phyloP scores from a whole-genome alignment of 495 filamentous ascomycete genomes.

The Margaritispora aquatica region DNA sequence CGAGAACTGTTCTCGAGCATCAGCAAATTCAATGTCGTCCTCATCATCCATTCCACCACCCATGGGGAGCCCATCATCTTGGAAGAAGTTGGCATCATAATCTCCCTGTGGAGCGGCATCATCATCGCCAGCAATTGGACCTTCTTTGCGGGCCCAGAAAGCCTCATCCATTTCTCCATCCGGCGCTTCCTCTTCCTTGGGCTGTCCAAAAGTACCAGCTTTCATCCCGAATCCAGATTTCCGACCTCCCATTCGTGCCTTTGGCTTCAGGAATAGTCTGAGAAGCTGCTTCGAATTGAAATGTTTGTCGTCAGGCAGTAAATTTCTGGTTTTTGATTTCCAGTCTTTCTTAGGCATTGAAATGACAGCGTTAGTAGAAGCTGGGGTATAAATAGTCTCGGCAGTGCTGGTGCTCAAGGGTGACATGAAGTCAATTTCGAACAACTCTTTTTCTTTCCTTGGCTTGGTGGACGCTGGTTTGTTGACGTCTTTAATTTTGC shows the following conservation, averaged over 20 bases:
- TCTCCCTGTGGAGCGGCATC: slow-evolving; percentile 52
- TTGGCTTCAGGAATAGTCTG: slow-evolving; percentile 89
- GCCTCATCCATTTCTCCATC: slow-evolving; percentile 85
- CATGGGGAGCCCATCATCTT: slow-evolving; percentile 82
- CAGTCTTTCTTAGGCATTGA: slow-evolving; percentile 86
- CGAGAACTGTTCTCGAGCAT: slow-evolving; percentile 85
- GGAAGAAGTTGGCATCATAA: slow-evolving; percentile 98
- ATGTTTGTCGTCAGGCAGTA: slow-evolving; percentile 96
- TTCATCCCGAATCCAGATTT: slow-evolving; percentile 28
- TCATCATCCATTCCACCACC: slow-evolving; percentile 63
- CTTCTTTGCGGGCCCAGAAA: slow-evolving; percentile 86
- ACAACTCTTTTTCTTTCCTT: slow-evolving; percentile 92
- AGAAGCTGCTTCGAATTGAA: slow-evolving; percentile 92
- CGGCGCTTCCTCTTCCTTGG: slow-evolving; percentile 45
- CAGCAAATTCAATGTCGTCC: slow-evolving; percentile 79
- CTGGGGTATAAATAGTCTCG: slow-evolving; percentile 80
- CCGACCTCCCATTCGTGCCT: slow-evolving; percentile 63
- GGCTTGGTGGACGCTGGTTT: slow-evolving; percentile 52
- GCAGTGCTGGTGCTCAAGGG: slow-evolving; percentile 63
- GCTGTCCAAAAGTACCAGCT: slow-evolving; percentile 33
- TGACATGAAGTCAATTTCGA: slow-evolving; percentile 84
- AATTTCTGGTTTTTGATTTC: slow-evolving; percentile 87
- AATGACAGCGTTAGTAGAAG: slow-evolving; percentile 73
- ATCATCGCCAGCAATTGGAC: slow-evolving; percentile 35
- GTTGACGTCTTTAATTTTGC: slow-evolving; percentile 79